These are phyloP conservation scores for Neostapfia colusana DNA, from an alignment of 176 grass and related monocot genomes.

Conservation along the genomic window DNA sequence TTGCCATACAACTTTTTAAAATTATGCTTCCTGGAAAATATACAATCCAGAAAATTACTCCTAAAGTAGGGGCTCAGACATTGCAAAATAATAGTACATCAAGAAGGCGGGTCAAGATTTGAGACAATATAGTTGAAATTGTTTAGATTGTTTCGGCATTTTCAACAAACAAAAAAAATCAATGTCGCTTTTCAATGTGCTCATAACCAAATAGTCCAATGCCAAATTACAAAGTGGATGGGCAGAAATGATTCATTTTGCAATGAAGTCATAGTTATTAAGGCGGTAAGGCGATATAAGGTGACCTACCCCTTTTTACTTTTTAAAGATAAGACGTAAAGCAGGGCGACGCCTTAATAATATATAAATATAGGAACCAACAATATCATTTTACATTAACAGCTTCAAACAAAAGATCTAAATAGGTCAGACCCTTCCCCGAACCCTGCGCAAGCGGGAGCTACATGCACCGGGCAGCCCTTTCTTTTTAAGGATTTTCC, in stretches of 20 bases:
- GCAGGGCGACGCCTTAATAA: too few relatives aligned
- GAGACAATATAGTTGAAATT: neutral
- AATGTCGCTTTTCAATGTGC: neutral
- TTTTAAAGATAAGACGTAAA: too few relatives aligned
- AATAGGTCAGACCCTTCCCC: too few relatives aligned
- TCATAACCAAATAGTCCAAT: neutral
- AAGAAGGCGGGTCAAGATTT: slow-evolving; percentile 16
- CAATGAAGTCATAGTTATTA: too few relatives aligned
- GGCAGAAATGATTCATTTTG: neutral
- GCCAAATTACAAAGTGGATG: neutral
- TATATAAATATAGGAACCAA: too few relatives aligned
- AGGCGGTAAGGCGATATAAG: too few relatives aligned
- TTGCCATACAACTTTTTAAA: neutral
- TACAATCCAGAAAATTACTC: neutral
- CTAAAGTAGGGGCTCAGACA: slow-evolving; percentile 1
- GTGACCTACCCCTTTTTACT: too few relatives aligned
- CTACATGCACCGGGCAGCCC: too few relatives aligned
- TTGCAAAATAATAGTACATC: neutral
- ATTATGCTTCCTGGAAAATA: neutral
- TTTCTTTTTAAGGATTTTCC: too few relatives aligned
- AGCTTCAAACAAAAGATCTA: too few relatives aligned
- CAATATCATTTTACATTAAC: too few relatives aligned
- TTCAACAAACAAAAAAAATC: slow-evolving; percentile 9
- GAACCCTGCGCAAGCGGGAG: too few relatives aligned
- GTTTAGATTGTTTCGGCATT: neutral